Evolutionary conservation across 2,329 filamentous ascomycete species (phyloP).

Genomic region (Alternaria hordeiaustralica): DNA sequence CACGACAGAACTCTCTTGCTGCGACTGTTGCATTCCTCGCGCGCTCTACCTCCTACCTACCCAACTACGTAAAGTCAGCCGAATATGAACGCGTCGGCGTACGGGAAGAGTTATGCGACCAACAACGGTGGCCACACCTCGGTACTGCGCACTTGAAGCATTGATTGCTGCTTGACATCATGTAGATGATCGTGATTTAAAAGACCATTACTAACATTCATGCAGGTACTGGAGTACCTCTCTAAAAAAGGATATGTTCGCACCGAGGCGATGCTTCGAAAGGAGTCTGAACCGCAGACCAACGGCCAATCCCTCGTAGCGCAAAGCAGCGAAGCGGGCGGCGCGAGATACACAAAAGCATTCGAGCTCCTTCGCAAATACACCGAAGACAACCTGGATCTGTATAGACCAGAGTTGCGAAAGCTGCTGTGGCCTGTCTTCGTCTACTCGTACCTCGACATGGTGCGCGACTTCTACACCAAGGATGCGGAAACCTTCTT

Average conservation of each 20-base stretch:
- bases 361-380: constrained; percentile 78
- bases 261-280: constrained; percentile 89
- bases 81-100: neutral
- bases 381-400: constrained; percentile 89
- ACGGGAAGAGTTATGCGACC: neutral
- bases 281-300: constrained; percentile 85
- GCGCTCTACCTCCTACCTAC: neutral
- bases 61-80: neutral
- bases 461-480: constrained; percentile 74
- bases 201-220: constrained; percentile 6
- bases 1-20: neutral
- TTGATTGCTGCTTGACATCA: neutral
- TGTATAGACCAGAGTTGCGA: constrained; percentile 89
- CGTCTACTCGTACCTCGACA: constrained; percentile 87
- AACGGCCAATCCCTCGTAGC: constrained; percentile 77
- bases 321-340: constrained; percentile 70
- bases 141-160: neutral
- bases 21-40: neutral
- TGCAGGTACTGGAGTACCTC: constrained; percentile 87
- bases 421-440: constrained; percentile 93
- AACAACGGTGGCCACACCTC: neutral
- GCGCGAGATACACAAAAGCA: constrained; percentile 77
- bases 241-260: constrained; percentile 93
- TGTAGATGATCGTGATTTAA: neutral
- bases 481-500: constrained; percentile 79